A percentile compares a stretch with the other conserved stretches of the same genome.
Conservation (phyloP, 768 basidiomycete genomes). For the Hericium rajendrae region DNA sequence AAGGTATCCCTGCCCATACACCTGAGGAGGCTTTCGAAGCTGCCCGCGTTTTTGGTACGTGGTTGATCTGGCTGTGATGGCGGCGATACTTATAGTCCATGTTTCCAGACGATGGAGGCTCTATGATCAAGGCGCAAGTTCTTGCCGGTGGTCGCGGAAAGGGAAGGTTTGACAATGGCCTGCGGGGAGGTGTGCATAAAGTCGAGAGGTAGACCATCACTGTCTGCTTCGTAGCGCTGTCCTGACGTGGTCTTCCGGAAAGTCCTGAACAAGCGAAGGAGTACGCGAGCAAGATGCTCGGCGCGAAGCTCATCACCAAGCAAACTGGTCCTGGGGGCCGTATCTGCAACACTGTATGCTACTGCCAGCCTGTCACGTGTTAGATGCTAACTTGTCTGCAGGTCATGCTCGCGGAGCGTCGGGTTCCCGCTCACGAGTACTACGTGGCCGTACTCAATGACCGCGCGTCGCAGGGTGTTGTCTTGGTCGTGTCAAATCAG, state of each 20-base stretch:
- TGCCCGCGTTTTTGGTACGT: conserved; percentile 70
- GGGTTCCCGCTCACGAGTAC: conserved; percentile 92
- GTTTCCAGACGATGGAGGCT: conserved; percentile 52
- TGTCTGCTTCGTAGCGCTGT: conserved; percentile 1
- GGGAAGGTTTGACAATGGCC: conserved; percentile 91
- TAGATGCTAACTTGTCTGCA: conserved; percentile 19
- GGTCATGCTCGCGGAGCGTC: conserved; percentile 98
- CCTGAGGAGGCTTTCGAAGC: conserved; percentile 85
- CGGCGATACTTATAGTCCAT: not conserved
- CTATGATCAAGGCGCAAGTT: conserved; percentile 98
- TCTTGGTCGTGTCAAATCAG: conserved; percentile 87
- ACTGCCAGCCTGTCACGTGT: not conserved
- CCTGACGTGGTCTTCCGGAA: conserved; percentile 21
- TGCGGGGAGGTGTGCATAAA: conserved; percentile 96
- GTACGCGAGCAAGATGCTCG: conserved; percentile 87
- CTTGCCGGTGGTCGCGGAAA: conserved; percentile 98
- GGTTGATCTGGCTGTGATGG: not conserved
- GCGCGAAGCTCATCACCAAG: conserved; percentile 92
- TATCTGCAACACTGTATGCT: conserved; percentile 84
- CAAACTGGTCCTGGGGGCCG: conserved; percentile 92
- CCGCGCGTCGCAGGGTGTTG: conserved; percentile 79
- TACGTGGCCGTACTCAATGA: conserved; percentile 97
- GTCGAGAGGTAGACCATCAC: conserved; percentile 55
- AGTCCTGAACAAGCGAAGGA: conserved; percentile 78
- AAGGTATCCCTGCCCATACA: conserved; percentile 77